Conservation (phyloP, 257 asterid species). For the Solanum corneliomulleri region DNA sequence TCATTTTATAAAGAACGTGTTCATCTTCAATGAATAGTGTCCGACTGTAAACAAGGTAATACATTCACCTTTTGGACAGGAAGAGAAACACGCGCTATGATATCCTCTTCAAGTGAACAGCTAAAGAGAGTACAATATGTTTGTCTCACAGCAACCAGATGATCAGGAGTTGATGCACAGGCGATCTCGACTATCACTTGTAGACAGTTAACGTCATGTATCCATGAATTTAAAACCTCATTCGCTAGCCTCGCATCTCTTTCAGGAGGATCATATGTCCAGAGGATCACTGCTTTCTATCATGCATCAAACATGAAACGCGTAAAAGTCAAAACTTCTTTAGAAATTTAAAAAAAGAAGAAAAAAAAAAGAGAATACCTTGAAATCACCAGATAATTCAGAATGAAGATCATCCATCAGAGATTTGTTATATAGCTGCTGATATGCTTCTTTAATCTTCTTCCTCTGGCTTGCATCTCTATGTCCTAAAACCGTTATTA, state of each 20-base stretch:
- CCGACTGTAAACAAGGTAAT: neutral
- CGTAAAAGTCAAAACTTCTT: neutral
- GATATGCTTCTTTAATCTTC: slow-evolving; percentile 43
- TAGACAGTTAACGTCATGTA: slow-evolving; percentile 14
- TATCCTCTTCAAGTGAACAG: slow-evolving; percentile 67
- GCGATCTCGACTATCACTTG: slow-evolving; percentile 73
- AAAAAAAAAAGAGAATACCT: slow-evolving; percentile 25
- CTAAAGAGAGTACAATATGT: slow-evolving; percentile 49
- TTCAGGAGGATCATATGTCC: slow-evolving; percentile 67
- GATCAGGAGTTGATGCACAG: slow-evolving; percentile 64
- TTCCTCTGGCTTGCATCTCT: slow-evolving; percentile 56
- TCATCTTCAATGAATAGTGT: neutral
- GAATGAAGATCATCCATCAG: slow-evolving; percentile 37
- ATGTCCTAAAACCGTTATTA: slow-evolving; percentile 47
- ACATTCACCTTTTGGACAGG: slow-evolving; percentile 55
- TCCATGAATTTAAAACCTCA: slow-evolving; percentile 40
- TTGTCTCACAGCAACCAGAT: slow-evolving; percentile 52
- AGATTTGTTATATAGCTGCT: slow-evolving; percentile 40
- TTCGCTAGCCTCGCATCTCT: slow-evolving; percentile 73
- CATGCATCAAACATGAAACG: neutral
- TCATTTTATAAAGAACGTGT: slow-evolving; percentile 29
- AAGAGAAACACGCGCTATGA: slow-evolving; percentile 31
- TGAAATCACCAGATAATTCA: slow-evolving; percentile 71
- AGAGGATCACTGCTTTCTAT: slow-evolving; percentile 56
- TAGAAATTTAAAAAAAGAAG: too few relatives aligned